phyloP scores from a whole-genome alignment of 208 protist species.

The Zelonia costaricensis region DNA sequence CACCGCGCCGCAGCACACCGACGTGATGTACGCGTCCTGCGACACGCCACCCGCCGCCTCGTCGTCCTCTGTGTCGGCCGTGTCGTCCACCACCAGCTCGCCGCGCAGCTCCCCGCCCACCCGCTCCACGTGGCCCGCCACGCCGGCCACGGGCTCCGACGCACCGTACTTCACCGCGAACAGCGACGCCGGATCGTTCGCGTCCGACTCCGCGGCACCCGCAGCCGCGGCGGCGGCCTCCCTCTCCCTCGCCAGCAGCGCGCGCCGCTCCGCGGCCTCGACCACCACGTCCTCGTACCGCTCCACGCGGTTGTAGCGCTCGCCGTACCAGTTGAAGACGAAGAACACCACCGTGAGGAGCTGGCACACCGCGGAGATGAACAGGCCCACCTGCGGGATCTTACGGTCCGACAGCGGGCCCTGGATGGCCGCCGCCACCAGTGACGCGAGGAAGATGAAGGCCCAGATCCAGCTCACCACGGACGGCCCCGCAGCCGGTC shows the following conservation, averaged over 20 bases:
- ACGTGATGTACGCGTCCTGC: not conserved
- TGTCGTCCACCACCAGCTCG: not conserved
- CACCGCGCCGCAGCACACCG: conserved; percentile 32
- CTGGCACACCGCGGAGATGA: conserved; percentile 39
- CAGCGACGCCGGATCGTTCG: not conserved
- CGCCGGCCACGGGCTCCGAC: not conserved
- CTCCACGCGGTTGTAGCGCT: conserved; percentile 39
- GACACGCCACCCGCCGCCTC: not conserved
- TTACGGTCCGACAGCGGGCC: conserved; percentile 33
- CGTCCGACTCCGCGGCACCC: not conserved
- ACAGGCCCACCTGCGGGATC: conserved; percentile 34
- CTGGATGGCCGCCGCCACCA: conserved; percentile 27
- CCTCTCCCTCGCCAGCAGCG: not conserved
- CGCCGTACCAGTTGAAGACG: conserved; percentile 54
- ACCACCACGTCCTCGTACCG: conserved; percentile 7
- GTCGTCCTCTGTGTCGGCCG: not conserved
- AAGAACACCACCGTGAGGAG: conserved; percentile 42
- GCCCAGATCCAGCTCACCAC: conserved; percentile 46
- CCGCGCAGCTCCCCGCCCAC: not conserved
- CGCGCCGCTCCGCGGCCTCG: not conserved
- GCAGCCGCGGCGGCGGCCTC: no score
- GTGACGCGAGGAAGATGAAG: conserved; percentile 17
- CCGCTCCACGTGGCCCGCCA: no score
- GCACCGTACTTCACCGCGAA: not conserved
- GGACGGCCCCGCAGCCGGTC: conserved; percentile 17